Base-by-base conservation (phyloP, 768 basidiomycete genomes). In the Vararia minispora region DNA sequence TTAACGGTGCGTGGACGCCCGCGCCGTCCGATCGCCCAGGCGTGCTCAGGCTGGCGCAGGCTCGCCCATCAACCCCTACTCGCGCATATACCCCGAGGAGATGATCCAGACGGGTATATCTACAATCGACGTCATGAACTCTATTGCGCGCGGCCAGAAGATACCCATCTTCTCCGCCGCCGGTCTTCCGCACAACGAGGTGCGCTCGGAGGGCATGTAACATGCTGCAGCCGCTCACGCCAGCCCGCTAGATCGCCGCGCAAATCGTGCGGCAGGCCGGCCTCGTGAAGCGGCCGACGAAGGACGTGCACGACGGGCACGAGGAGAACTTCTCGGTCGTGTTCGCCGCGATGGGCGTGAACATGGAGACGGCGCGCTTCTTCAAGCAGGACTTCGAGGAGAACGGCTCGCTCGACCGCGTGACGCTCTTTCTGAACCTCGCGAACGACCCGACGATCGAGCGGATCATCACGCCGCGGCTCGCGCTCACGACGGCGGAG, bases 51-150 rank as follows among this genome's bases (percentile, higher is more conserved):
- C 21, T 42, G 24, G 47, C 24, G 30, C 47, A 94, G 92, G 92
- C 44, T 94, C 90, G 4, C 95, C 95, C 30, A 99, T 98, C 65
- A 99, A 94, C 60, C 90, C 90, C 16, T 94, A 80, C 61, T 88
- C 87, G 45, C 91, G 95, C 58, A 98, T 97, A 66, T 98, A 99
- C 66, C 95, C 95, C 43, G 95, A 98, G 63, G 95, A 99, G 65
- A 99, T 99, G 95, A 98, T 99, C 47, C 95, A 99, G 62, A 99
- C 95, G 25, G 95, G 95, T 63, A 98, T 98, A 54, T 99, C 95
- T 30, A 99, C 95, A 18, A 92, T 94, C 55, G 90, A 94, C 58
- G 77, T 76, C 29, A 94, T 94, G 90, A 92, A 99, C 65, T 94
- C 94, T 41, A 99, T 99, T 57, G 95, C 95, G 44, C 90, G 95